These are phyloP conservation scores for Fagus crenata DNA, from an alignment of 306 rosid species.

Conservation along the genomic window DNA sequence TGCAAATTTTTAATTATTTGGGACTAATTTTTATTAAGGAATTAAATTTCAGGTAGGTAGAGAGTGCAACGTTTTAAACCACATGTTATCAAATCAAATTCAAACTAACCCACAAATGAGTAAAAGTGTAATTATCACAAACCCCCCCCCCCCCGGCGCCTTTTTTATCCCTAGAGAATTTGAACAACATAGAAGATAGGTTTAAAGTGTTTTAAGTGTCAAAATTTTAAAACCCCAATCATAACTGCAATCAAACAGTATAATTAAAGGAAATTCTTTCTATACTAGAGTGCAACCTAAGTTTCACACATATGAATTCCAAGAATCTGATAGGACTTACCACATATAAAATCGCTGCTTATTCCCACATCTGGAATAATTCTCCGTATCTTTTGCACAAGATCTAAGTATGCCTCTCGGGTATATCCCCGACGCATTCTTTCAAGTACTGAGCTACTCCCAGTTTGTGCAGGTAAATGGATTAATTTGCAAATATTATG, in stretches of 20 bases:
- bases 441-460: conserved; percentile 71
- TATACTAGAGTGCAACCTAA: too few species aligned
- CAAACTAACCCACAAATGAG: too few species aligned
- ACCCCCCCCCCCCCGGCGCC: too few species aligned
- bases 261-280: neutral
- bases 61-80: too few species aligned
- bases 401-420: conserved; percentile 86
- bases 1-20: too few species aligned
- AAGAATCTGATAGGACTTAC: conserved; percentile 42
- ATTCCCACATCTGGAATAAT: conserved; percentile 87
- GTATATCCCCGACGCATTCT: conserved; percentile 97
- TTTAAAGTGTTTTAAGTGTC: neutral
- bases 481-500: conserved; percentile 77
- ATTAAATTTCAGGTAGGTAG: too few species aligned
- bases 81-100: too few species aligned
- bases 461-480: conserved; percentile 92
- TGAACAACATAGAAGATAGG: neutral
- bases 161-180: neutral
- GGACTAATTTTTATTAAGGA: too few species aligned
- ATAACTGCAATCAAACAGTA: neutral
- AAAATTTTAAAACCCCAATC: neutral
- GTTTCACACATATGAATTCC: neutral
- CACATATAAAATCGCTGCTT: conserved; percentile 92
- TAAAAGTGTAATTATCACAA: too few species aligned
- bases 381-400: conserved; percentile 74